Evolutionary conservation across 352 stramenopile species (phyloP), one percentile per base, ranked within the genome.

Genomic region (Phytophthora sp.): DNA sequence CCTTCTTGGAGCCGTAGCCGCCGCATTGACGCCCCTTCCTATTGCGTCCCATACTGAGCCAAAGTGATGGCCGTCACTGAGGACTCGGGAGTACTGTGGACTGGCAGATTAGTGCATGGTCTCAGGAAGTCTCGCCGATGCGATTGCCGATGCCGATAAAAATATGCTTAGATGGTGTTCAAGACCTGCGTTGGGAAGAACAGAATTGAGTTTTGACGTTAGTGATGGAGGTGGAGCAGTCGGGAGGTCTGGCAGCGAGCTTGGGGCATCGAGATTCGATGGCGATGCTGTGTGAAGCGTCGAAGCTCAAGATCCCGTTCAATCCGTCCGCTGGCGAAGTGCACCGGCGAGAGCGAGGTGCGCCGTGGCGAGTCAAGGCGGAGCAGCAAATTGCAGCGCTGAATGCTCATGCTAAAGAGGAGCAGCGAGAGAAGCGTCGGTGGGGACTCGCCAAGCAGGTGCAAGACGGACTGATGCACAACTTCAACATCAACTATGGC

Each of bases 361-460:
- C 69, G 0, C 79, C 79, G 1, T 93, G 84, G 84, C 77, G 84
- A 24, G 11, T 74, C 2, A 66, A 76, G 2, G 43, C 64, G 0
- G 77, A 90, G 0, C 56, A 77, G 10, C 67, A 80, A 31, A 76
- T 89, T 43, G 49, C 51, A 15, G 17, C 43, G 6, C 39, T 67
- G 12, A 93, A 91, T 51, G 51, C 54, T 0, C 77, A 76, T 21
- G 82, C 76, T 0, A 66, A 64, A 32, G 76, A 89, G 28, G 79
- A 91, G 34, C 77, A 91, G 35, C 69, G 69, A 23, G 82, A 91
- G 51, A 90, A 91, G 46, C 79, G 82, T 4, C 78, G 84, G 3
- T 89, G 82, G 77, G 84, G 77, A 4, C 72, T 93, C 5, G 82
- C 79, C 18, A 93, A 93, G 42, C 82, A 93, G 50, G 61, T 89